Conservation (phyloP, 345 rosid genomes). For the Balakata baccata region DNA sequence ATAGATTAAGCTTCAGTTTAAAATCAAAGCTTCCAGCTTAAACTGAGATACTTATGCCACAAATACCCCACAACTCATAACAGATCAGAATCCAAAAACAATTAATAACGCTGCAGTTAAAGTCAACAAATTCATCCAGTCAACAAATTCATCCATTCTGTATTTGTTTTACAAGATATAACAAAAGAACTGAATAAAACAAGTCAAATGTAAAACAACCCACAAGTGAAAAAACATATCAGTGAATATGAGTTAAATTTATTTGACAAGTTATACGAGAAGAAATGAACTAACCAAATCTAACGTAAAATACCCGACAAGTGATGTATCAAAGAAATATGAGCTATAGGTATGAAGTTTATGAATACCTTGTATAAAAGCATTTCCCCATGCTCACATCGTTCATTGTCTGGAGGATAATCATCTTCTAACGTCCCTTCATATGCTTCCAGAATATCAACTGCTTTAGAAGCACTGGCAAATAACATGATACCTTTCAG, state of each 20-base stretch:
- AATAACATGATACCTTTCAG: conserved; percentile 20
- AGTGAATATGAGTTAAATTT: too few species aligned
- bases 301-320: neutral
- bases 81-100: neutral
- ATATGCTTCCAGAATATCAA: conserved; percentile 95
- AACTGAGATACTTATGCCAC: neutral
- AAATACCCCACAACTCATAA: neutral
- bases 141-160: neutral
- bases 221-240: neutral
- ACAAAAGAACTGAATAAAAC: neutral
- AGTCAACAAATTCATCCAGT: neutral
- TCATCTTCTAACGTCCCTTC: conserved; percentile 99
- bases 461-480: conserved; percentile 81
- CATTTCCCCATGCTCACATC: conserved; percentile 96
- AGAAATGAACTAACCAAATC: neutral
- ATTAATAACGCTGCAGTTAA: neutral
- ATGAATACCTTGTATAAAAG: conserved; percentile 81
- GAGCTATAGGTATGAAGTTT: neutral
- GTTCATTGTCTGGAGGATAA: conserved; percentile 96
- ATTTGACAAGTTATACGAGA: neutral
- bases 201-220: neutral
- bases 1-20: neutral
- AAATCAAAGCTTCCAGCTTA: conserved; percentile 5
- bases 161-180: neutral
- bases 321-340: neutral